Evolutionary conservation across 2,329 filamentous ascomycete genomes (phyloP), one percentile per base, ranked within the genome.

Genomic region (Elsinoe arachidis): DNA sequence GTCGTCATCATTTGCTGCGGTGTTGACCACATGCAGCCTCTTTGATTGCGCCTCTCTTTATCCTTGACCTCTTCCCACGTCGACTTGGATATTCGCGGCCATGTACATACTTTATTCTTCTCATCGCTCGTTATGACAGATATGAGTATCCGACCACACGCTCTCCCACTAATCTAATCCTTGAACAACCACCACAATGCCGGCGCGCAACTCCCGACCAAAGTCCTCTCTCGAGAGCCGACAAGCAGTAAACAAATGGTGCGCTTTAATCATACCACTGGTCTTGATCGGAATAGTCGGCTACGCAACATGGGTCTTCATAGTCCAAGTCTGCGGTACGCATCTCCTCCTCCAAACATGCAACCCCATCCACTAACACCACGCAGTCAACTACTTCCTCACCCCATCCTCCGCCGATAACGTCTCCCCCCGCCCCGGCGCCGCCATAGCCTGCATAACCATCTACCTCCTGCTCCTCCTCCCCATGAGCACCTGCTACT

Each of bases 401-500:
- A 70, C 75, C 56, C 76, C 78, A 2, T 41, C 38, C 3, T 61
- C 65, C 5, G 43, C 60, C 21, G 67, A 72, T 52, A 43, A 57
- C 39, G 59, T 70, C 30, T 53, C 62, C 3, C 69, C 71, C 67
- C 72, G 79, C 74, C 67, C 74, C 59, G 78, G 80, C 56, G 73
- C 83, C 30, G 89, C 84, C 41, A 80, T 86, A 58, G 82, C 81
- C 11, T 80, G 96, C 57, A 76, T 95, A 44, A 80, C 83, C 26
- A 71, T 91, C 21, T 90, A 88, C 72, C 87, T 86, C 66, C 55
- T 91, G 55, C 76, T 95, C 56, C 76, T 96, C 44, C 63, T 87
- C 14, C 76, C 86, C 30, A 80, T 90, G 66, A 67, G 85, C 21
- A 65, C 76, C 33, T 79, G 85, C 17, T 96, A 95, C 70, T 67